Conservation (phyloP, 179 eudicot species). For the Beta lomatogona region DNA sequence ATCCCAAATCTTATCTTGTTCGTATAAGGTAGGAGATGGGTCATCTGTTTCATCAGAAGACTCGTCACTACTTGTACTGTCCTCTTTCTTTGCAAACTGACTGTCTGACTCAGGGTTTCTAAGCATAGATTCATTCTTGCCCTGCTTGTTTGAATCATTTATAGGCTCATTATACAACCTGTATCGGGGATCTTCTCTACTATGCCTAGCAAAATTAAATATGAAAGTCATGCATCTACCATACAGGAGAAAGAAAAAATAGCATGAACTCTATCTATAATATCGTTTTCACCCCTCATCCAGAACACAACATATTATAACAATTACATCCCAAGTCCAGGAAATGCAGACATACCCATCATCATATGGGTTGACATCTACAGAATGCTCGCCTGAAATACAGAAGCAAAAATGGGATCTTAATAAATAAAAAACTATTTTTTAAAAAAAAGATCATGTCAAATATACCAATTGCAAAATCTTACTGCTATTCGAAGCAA, state of each 20-base stretch:
- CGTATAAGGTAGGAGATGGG: slow-evolving; percentile 32
- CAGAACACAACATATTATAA: slow-evolving; percentile 5
- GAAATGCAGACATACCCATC: slow-evolving; percentile 45
- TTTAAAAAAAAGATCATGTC: not conserved
- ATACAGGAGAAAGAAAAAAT: not conserved
- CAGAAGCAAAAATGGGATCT: slow-evolving; percentile 8
- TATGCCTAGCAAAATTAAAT: slow-evolving; percentile 39
- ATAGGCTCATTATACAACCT: slow-evolving; percentile 27
- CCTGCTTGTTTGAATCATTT: slow-evolving; percentile 9
- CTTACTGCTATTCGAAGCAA: slow-evolving; percentile 58
- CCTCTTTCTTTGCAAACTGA: slow-evolving; percentile 23
- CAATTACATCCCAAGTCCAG: not conserved
- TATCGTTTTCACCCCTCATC: not conserved
- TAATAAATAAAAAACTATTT: not conserved
- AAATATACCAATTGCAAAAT: slow-evolving; percentile 4
- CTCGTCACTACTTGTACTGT: slow-evolving; percentile 26
- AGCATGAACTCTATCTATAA: not conserved
- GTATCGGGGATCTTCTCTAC: slow-evolving; percentile 37
- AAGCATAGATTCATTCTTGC: slow-evolving; percentile 18
- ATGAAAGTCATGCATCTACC: slow-evolving; percentile 17
- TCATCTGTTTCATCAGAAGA: slow-evolving; percentile 42
- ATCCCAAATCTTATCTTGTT: slow-evolving; percentile 60
- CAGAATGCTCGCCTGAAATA: slow-evolving; percentile 66
- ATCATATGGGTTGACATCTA: slow-evolving; percentile 41
- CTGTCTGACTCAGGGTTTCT: slow-evolving; percentile 22